A percentile compares a stretch with the other conserved stretches of the same genome.
phyloP scores from a whole-genome alignment of 352 stramenopile genomes.

The Globisporangium viniferum region DNA sequence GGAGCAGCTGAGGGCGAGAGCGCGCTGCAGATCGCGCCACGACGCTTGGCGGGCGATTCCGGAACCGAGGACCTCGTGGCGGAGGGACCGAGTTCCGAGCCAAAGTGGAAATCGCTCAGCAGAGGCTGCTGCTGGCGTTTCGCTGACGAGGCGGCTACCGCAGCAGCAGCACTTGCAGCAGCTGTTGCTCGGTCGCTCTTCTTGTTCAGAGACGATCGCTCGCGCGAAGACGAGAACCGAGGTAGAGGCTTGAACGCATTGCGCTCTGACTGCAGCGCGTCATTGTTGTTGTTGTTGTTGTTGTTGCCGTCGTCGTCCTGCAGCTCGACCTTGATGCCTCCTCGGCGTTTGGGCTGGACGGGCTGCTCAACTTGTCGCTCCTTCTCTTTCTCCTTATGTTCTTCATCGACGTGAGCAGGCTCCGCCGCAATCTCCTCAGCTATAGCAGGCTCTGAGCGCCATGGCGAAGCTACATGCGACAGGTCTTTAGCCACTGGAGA shows the following conservation, averaged over 20 bases:
- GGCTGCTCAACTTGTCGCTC: background rate
- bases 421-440: background rate
- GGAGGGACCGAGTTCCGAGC: slow-evolving; percentile 13
- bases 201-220: background rate
- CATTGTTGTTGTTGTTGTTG: background rate
- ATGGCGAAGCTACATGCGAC: background rate
- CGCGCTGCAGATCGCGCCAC: slow-evolving; percentile 9
- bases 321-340: slow-evolving; percentile 21
- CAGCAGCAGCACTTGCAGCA: background rate
- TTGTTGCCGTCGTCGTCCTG: background rate
- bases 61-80: background rate
- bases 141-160: background rate
- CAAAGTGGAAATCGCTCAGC: slow-evolving; percentile 42
- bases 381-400: background rate
- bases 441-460: background rate
- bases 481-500: background rate
- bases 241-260: slow-evolving; percentile 6
- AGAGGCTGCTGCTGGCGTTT: slow-evolving; percentile 14
- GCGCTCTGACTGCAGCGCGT: background rate
- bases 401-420: background rate
- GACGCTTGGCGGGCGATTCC: slow-evolving; percentile 26
- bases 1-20: slow-evolving; percentile 9
- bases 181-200: slow-evolving; percentile 4
- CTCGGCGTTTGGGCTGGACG: slow-evolving; percentile 8
- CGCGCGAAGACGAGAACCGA: slow-evolving; percentile 12